Conservation (phyloP, 305 asterid species). For the Fraxinus nigra region DNA sequence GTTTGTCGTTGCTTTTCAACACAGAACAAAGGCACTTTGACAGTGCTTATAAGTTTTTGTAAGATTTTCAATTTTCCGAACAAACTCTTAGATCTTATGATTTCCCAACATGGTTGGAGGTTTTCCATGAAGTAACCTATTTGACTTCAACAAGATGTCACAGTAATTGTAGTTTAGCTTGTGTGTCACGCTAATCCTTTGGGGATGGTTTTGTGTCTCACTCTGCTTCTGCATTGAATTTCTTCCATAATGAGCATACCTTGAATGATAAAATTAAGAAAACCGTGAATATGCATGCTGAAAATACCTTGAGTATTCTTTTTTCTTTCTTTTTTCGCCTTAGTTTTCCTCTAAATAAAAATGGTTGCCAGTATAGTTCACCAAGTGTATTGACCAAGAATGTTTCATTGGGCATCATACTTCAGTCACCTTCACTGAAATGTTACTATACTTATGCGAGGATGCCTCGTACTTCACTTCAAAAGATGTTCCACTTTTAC, state of each 20-base stretch:
- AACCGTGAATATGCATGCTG: not conserved
- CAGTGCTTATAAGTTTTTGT: not conserved
- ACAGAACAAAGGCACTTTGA: not conserved
- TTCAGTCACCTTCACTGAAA: not conserved
- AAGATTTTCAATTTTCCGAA: not conserved
- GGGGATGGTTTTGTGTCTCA: not conserved
- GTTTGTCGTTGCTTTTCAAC: not conserved
- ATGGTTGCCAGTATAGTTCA: not conserved
- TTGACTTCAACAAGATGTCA: not conserved
- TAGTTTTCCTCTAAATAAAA: not conserved
- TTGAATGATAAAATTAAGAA: not conserved
- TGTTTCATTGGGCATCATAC: not conserved
- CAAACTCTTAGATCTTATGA: not conserved
- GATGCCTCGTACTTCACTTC: constrained; percentile 1
- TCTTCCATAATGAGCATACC: not conserved
- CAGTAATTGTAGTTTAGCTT: constrained; percentile 9
- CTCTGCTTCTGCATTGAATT: constrained; percentile 1
- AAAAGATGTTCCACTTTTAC: constrained; percentile 6
- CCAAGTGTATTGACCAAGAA: not conserved
- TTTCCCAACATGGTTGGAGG: not conserved
- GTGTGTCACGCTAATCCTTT: constrained; percentile 9
- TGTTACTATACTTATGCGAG: not conserved
- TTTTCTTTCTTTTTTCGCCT: not conserved
- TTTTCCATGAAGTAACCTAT: not conserved
- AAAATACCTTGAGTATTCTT: not conserved